These are phyloP conservation scores for Tylopilus vinaceipallidus DNA, from an alignment of 768 basidiomycete species.

Conservation along the genomic window DNA sequence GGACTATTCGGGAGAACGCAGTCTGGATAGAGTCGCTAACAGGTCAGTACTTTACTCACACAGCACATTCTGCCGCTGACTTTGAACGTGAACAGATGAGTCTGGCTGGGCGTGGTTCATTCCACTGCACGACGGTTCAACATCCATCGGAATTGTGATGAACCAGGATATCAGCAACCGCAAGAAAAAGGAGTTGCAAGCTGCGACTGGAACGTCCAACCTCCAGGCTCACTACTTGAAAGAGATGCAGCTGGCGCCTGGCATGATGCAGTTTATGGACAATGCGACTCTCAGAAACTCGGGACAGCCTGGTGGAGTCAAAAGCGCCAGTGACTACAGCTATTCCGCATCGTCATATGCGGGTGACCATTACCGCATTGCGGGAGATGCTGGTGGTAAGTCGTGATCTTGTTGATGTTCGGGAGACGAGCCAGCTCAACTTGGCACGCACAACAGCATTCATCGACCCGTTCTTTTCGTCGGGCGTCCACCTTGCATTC, in stretches of 20 bases:
- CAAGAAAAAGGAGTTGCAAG: conserved; percentile 20
- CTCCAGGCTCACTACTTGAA: conserved; percentile 5
- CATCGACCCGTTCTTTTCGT: conserved; percentile 16
- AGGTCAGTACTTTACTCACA: neutral
- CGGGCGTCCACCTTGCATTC: conserved; percentile 11
- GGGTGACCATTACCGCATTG: conserved; percentile 50
- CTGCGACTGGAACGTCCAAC: neutral
- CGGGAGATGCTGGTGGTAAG: conserved; percentile 48
- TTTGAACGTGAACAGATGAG: conserved; percentile 37
- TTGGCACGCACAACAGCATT: neutral
- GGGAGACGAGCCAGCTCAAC: neutral
- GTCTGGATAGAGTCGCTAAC: conserved; percentile 37
- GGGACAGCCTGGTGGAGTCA: conserved; percentile 8
- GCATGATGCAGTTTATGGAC: neutral
- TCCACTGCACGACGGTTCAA: conserved; percentile 46
- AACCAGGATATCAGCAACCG: conserved; percentile 33
- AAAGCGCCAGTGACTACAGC: conserved; percentile 52
- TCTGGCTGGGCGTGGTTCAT: conserved; percentile 62
- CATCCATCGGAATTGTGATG: conserved; percentile 55
- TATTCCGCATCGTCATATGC: conserved; percentile 56
- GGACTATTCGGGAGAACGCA: conserved; percentile 34
- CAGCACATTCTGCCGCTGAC: neutral
- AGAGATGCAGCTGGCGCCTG: conserved; percentile 2
- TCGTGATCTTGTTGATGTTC: neutral
- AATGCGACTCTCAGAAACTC: conserved; percentile 7